Evolutionary conservation across 73 alveolate species (phyloP).

Genomic region (Tetrahymena borealis): DNA sequence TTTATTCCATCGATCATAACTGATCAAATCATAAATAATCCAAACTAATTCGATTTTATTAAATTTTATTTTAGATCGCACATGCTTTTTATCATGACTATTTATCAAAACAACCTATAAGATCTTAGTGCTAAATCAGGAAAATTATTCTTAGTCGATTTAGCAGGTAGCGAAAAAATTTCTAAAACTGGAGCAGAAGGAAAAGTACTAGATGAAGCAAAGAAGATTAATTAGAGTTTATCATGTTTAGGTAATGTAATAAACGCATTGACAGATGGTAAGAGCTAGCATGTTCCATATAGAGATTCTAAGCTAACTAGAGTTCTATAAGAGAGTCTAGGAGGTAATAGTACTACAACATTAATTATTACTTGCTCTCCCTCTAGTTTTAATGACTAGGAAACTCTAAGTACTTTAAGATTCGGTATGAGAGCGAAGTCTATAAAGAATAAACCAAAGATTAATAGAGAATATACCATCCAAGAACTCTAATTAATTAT

Average conservation of each 20-base stretch:
- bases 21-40: not conserved
- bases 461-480: conserved; percentile 63
- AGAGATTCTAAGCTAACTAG: conserved; percentile 97
- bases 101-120: conserved; percentile 10
- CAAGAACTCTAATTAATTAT: conserved; percentile 48
- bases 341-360: conserved; percentile 92
- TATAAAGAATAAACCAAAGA: conserved; percentile 77
- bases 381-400: conserved; percentile 72
- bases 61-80: not conserved
- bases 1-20: not conserved
- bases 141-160: conserved; percentile 78
- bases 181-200: conserved; percentile 87
- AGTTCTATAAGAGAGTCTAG: conserved; percentile 86
- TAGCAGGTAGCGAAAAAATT: conserved; percentile 92
- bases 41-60: not conserved
- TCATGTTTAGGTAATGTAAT: conserved; percentile 60
- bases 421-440: conserved; percentile 94
- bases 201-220: conserved; percentile 75
- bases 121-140: conserved; percentile 51
- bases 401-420: conserved; percentile 85
- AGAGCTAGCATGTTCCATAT: conserved; percentile 41
- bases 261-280: conserved; percentile 38
- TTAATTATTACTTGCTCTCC: conserved; percentile 78
- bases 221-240: conserved; percentile 76
- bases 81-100: conserved; percentile 4